Percentiles rank a stretch among this genome's conserved stretches.
Conservation (phyloP, 305 asterid genomes). For the Fraxinus sp. region DNA sequence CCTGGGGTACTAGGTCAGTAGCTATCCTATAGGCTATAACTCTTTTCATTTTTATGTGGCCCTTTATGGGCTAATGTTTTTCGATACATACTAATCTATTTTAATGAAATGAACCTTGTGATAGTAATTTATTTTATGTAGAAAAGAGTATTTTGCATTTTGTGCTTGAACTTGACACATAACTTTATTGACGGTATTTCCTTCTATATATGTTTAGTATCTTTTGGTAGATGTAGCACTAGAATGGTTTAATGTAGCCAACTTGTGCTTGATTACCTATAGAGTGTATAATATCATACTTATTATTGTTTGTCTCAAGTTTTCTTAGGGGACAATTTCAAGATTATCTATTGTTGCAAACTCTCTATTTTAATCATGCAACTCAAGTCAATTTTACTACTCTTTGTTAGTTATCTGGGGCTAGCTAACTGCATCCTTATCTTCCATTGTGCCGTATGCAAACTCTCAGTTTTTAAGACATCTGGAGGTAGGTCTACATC, state of each 20-base stretch:
- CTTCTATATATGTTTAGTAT: background rate
- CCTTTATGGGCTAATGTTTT: background rate
- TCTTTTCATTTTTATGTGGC: background rate
- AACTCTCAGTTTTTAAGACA: background rate
- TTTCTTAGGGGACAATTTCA: background rate
- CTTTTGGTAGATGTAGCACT: background rate
- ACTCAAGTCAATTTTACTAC: background rate
- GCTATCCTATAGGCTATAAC: background rate
- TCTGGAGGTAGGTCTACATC: background rate
- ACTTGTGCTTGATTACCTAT: background rate
- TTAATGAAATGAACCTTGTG: background rate
- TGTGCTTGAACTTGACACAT: background rate
- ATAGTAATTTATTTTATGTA: background rate
- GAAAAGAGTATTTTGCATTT: slow-evolving; percentile 1
- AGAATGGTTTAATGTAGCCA: background rate
- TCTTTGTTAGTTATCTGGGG: background rate
- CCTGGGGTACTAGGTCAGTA: slow-evolving; percentile 88
- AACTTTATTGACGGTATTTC: background rate
- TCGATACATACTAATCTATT: background rate
- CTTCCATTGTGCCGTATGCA: background rate
- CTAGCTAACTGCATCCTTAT: background rate
- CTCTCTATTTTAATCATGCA: background rate
- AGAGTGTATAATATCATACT: background rate
- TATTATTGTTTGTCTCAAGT: background rate
- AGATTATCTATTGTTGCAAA: background rate